Conservation (phyloP, 2,329 filamentous ascomycete species). For the Plenodomus biglobosus region DNA sequence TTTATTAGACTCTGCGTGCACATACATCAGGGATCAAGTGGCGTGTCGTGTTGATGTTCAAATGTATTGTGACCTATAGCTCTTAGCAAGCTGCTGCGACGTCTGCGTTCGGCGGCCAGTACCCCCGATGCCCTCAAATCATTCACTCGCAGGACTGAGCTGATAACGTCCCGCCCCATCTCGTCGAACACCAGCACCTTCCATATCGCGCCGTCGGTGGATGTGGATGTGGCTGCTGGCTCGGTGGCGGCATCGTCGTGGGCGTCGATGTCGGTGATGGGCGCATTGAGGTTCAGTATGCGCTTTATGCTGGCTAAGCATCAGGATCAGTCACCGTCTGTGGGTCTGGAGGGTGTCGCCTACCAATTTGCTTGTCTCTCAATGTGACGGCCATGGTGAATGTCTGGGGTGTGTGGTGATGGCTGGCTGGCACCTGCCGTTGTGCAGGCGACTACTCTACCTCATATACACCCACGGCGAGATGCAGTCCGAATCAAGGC, state of each 20-base stretch:
- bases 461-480: constrained; percentile 32
- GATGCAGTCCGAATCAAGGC: too few relatives aligned
- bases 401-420: constrained; percentile 7
- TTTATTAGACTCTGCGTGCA: neutral
- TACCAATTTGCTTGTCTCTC: constrained; percentile 67
- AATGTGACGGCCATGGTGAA: constrained; percentile 48
- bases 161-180: constrained; percentile 89
- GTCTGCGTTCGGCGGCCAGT: constrained; percentile 2
- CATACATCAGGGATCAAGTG: constrained; percentile 89
- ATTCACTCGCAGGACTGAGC: constrained; percentile 90
- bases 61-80: constrained; percentile 47
- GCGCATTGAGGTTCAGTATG: constrained; percentile 91
- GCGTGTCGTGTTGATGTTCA: constrained; percentile 74
- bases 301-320: constrained; percentile 81
- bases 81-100: constrained; percentile 56
- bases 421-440: constrained; percentile 21
- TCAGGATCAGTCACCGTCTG: neutral
- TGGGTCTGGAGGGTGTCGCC: neutral
- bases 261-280: constrained; percentile 56
- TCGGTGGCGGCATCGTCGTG: constrained; percentile 59
- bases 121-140: constrained; percentile 88
- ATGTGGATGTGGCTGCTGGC: constrained; percentile 11
- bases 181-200: constrained; percentile 89
- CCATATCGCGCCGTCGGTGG: constrained; percentile 23
- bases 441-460: constrained; percentile 30